Conservation (phyloP, 495 filamentous ascomycete species). For the Podospora fimiseda region DNA sequence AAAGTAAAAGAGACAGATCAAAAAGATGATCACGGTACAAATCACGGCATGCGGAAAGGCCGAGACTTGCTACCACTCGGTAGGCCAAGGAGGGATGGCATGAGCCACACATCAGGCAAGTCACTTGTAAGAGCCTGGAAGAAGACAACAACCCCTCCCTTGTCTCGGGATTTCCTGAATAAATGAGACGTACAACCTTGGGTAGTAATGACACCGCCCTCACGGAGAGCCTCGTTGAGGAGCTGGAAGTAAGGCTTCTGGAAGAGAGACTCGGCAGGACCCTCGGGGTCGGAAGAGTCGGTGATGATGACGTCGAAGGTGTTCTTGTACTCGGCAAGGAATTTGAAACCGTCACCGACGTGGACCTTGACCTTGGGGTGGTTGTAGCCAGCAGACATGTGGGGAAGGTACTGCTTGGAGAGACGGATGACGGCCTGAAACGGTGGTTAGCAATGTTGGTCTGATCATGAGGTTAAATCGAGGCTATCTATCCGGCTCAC, state of each 20-base stretch:
- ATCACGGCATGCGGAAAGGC: conserved; percentile 13
- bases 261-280: conserved; percentile 92
- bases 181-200: conserved; percentile 98
- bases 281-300: conserved; percentile 94
- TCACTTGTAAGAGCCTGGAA: conserved; percentile 24
- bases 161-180: conserved; percentile 30
- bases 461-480: neutral
- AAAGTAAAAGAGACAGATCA: neutral
- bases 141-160: conserved; percentile 20
- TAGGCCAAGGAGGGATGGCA: conserved; percentile 23
- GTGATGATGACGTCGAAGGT: conserved; percentile 99
- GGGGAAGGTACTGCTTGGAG: conserved; percentile 95
- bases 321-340: conserved; percentile 85
- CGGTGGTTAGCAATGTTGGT: conserved; percentile 7
- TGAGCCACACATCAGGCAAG: conserved; percentile 13
- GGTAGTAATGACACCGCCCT: conserved; percentile 97
- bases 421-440: conserved; percentile 87
- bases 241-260: conserved; percentile 98
- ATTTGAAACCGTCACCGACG: conserved; percentile 97
- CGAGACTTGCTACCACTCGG: conserved; percentile 28
- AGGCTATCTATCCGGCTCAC: no score
- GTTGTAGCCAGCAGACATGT: conserved; percentile 87
- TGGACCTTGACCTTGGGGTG: conserved; percentile 88
- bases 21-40: conserved; percentile 9
- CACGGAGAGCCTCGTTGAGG: conserved; percentile 75